Percentiles rank a stretch among this genome's conserved stretches.
Evolutionary conservation across 768 basidiomycete genomes (phyloP).

Genomic region (Trichaptum fuscoviolaceum): DNA sequence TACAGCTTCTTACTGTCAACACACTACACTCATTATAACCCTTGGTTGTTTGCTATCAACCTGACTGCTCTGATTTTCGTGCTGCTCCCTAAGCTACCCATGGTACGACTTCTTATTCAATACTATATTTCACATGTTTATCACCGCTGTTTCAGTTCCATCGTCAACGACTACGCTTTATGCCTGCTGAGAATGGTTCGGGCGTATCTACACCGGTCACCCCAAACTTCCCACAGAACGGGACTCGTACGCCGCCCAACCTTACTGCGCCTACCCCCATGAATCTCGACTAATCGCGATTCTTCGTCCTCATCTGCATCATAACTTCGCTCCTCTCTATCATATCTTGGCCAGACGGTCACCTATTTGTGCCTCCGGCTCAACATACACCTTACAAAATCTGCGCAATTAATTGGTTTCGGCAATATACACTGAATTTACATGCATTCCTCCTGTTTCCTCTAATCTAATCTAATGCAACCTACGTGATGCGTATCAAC

Average conservation of each 20-base stretch:
- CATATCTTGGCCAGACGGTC: constrained; percentile 2
- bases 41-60: constrained; percentile 89
- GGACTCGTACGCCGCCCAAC: constrained; percentile 31
- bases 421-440: background rate
- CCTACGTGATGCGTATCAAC: background rate
- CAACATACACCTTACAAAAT: constrained; percentile 1
- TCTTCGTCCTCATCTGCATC: constrained; percentile 42
- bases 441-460: background rate
- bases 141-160: constrained; percentile 51
- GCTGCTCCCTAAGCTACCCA: constrained; percentile 93
- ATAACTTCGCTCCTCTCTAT: constrained; percentile 15
- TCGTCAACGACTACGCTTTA: constrained; percentile 75
- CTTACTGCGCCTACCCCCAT: background rate
- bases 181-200: constrained; percentile 53
- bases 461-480: background rate
- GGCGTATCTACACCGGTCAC: constrained; percentile 64
- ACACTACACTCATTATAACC: constrained; percentile 96
- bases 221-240: constrained; percentile 51
- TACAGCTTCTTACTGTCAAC: constrained; percentile 91
- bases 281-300: constrained; percentile 21
- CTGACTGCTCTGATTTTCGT: constrained; percentile 75
- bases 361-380: background rate
- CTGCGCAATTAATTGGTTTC: constrained; percentile 1
- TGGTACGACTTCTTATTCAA: constrained; percentile 42
- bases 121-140: constrained; percentile 11